phyloP scores from a whole-genome alignment of 345 rosid species.

The Salix caprea region DNA sequence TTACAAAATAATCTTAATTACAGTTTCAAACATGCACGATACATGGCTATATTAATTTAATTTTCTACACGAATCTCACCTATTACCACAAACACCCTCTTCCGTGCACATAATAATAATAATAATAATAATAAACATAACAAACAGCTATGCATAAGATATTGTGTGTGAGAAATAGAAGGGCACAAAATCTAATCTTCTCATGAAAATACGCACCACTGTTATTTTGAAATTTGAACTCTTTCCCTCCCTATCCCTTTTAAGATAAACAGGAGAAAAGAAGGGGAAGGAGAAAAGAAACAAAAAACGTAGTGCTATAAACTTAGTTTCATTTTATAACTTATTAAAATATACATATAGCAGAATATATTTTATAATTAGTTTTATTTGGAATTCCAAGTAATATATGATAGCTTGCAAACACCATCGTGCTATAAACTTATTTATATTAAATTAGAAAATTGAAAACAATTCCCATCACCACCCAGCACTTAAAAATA shows the following conservation, averaged over 20 bases:
- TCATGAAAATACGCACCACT: neutral
- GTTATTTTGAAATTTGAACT: neutral
- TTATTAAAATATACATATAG: no score
- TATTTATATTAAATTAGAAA: neutral
- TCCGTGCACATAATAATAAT: accelerated
- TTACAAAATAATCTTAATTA: no score
- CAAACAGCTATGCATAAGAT: no score
- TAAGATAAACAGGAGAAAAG: neutral
- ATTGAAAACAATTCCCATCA: neutral
- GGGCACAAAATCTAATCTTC: neutral
- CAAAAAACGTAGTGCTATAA: neutral
- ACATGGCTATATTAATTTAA: no score
- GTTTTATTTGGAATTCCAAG: neutral
- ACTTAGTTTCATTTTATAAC: no score
- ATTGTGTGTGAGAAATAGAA: no score
- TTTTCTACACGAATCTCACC: no score
- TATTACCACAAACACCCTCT: no score
- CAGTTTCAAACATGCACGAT: no score
- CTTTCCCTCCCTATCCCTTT: neutral
- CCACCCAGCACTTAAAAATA: neutral
- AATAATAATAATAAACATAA: no score
- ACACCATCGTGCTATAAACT: neutral
- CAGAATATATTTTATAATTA: no score
- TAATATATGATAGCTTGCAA: neutral
- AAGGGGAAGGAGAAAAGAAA: neutral